Base-by-base conservation (phyloP, 83 land plant species). In the Diphasiastrum complanatum region DNA sequence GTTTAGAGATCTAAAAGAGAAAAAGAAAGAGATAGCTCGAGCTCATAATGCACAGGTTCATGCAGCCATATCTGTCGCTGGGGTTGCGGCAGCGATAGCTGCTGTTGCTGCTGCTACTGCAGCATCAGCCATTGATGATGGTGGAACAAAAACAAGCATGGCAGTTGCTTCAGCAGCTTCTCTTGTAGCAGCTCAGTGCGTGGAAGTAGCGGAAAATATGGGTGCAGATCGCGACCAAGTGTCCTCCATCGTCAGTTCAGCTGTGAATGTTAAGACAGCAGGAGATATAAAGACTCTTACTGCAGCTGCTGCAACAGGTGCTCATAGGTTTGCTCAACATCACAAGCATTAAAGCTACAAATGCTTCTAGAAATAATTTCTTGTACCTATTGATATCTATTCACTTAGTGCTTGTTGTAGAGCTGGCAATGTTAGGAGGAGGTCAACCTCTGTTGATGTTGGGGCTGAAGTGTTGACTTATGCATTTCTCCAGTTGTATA, bases 141-240 rank as follows among this genome's bases (percentile, higher is more conserved):
- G 45, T 1, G 26, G 20, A 1, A 66, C 86, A 0, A 80, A 74
- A 75, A 84, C 85, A 2, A 86, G 85, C 67, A 74, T 85, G 84
- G 98, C 98, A 3, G 91, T 93, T 41, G 96, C 98, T 4, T 88
- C 95, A 0, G 98, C 98, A 1, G 98, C 98, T 10, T 80, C 98
- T 2, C 72, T 93, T 26, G 96, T 93, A 0, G 98, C 98, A 0
- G 98, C 96, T 0, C 98, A 93, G 67, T 89, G 96, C 45, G 96
- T 93, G 14, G 98, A 93, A 72, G 78, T 82, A 2, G 98, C 98
- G 5, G 96, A 93, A 67, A 71, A 78, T 12, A 75, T 93, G 91
- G 98, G 98, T 0, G 98, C 88, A 12, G 96, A 89, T 57, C 79
- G 87, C 5, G 98, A 93, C 1, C 96, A 88, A 37, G 54, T 93